Percentiles rank a stretch among this genome's conserved stretches.
phyloP scores from a whole-genome alignment of 192 early-diverging fungal species.

The Coemansia sp. region DNA sequence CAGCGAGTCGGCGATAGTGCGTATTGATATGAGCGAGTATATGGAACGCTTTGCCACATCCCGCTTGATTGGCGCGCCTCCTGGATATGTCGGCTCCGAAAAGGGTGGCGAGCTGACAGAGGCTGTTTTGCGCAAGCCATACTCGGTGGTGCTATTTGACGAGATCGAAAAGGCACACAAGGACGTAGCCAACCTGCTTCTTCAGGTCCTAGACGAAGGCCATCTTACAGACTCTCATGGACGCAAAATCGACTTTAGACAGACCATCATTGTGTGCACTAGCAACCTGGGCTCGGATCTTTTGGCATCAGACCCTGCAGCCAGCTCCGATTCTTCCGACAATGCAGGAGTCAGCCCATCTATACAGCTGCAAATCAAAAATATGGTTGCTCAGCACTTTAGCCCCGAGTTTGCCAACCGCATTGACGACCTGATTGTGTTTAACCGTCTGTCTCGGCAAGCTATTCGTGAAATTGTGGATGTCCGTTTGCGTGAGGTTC shows the following conservation, averaged over 20 bases:
- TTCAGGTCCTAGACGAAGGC: conserved; percentile 89
- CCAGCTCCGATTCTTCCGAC: conserved; percentile 23
- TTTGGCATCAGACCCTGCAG: conserved; percentile 54
- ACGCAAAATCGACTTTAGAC: conserved; percentile 72
- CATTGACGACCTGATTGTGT: conserved; percentile 78
- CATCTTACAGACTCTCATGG: conserved; percentile 76
- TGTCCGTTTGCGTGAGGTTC: conserved; percentile 65
- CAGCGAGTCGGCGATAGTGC: conserved; percentile 65
- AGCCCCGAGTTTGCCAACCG: conserved; percentile 78
- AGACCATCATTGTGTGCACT: conserved; percentile 81
- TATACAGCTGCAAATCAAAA: conserved; percentile 62
- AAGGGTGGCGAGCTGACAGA: conserved; percentile 77
- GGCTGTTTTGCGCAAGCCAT: conserved; percentile 74
- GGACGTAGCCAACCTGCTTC: conserved; percentile 89
- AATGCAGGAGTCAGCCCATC: conserved; percentile 49
- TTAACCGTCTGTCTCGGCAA: conserved; percentile 65
- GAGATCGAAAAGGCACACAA: conserved; percentile 82
- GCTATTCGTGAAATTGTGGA: conserved; percentile 77
- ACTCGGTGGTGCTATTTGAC: conserved; percentile 73
- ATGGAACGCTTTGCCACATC: conserved; percentile 71
- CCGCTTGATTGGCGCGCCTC: conserved; percentile 74
- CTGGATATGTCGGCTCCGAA: conserved; percentile 78
- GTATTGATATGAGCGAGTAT: conserved; percentile 81
- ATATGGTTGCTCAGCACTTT: conserved; percentile 71
- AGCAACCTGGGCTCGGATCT: conserved; percentile 74